Conservation (phyloP, 2,329 filamentous ascomycete genomes). For the Beauveria rudraprayagi region DNA sequence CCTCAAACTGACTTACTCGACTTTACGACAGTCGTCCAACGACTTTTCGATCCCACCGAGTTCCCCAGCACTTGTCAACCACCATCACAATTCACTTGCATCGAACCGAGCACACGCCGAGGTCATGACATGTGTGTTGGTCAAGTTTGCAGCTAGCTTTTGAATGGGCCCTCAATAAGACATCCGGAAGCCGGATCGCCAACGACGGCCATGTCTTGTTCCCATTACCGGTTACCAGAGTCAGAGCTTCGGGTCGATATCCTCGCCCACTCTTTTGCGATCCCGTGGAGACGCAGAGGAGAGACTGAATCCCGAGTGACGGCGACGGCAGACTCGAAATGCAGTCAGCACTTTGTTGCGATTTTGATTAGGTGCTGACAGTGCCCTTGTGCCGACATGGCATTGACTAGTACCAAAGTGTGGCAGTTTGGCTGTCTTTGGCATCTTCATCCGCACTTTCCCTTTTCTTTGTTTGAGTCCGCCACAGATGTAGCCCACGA, state of each 20-base stretch:
- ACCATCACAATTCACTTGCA: no score
- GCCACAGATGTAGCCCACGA: no score
- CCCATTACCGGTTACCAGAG: not conserved
- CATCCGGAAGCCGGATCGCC: not conserved
- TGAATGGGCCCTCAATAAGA: not conserved
- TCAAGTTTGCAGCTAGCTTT: not conserved
- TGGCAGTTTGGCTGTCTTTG: not conserved
- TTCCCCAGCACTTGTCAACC: no score
- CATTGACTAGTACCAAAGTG: not conserved
- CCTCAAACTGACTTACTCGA: no score
- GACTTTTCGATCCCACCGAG: no score
- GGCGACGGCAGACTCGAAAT: not conserved
- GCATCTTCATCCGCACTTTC: not conserved
- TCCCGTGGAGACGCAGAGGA: not conserved
- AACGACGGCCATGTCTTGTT: not conserved
- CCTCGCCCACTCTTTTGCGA: not conserved
- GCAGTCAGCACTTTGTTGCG: not conserved
- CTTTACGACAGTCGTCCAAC: no score
- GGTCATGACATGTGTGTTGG: no score
- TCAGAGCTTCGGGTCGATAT: not conserved
- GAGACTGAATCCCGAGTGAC: not conserved
- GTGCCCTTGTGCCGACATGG: not conserved
- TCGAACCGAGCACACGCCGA: no score
- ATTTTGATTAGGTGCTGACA: slow-evolving; percentile 10
- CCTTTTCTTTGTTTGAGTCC: no score